These are phyloP conservation scores for Chalaropsis ovoidea DNA, from an alignment of 2,329 filamentous ascomycete genomes.

Conservation along the genomic window DNA sequence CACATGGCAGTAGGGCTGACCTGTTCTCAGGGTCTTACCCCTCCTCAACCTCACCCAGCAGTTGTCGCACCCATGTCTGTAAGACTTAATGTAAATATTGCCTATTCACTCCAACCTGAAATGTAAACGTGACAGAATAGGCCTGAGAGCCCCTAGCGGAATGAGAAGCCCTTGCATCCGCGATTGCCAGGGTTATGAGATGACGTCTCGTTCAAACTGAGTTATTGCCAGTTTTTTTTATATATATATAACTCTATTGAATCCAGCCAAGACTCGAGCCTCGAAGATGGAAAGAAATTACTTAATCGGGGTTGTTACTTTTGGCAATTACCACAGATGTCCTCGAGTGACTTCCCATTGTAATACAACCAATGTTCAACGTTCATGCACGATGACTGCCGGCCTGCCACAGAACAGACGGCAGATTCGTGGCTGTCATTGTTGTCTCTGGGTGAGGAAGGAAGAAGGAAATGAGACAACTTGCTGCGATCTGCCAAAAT, in stretches of 20 bases:
- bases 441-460: background rate
- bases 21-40: background rate
- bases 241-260: no score
- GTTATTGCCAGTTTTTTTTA: background rate
- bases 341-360: background rate
- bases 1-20: constrained; percentile 7
- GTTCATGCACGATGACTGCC: constrained; percentile 4
- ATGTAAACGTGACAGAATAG: constrained; percentile 12
- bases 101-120: constrained; percentile 13
- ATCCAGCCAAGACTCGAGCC: background rate
- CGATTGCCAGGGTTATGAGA: background rate
- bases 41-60: background rate
- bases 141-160: background rate
- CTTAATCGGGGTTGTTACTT: background rate
- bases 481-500: background rate
- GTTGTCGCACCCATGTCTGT: background rate
- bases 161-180: background rate
- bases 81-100: background rate
- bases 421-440: constrained; percentile 1
- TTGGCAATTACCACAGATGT: background rate
- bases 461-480: constrained; percentile 5
- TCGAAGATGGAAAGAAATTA: background rate
- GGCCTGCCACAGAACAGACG: constrained; percentile 3
- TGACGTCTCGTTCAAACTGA: background rate
- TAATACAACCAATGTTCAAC: background rate